Conservation (phyloP, 2,329 filamentous ascomycete genomes). For the Ophiostoma ips region DNA sequence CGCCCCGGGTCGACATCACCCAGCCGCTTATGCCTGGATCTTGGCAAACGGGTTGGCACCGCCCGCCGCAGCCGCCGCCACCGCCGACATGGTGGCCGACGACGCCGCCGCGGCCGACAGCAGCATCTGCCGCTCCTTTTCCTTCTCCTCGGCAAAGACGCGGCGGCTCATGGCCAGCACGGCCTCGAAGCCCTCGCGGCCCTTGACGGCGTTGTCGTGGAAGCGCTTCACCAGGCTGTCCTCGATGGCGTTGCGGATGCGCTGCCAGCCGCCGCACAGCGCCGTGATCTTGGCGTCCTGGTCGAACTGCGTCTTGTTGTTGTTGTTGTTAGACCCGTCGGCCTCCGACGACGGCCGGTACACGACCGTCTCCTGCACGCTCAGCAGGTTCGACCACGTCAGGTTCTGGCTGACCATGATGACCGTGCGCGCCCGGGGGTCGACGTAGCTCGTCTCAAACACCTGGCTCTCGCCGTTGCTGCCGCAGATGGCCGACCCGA, state of each 20-base stretch:
- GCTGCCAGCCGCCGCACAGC: constrained; percentile 91
- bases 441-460: constrained; percentile 92
- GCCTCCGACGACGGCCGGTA: constrained; percentile 48
- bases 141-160: constrained; percentile 81
- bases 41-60: constrained; percentile 12
- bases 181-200: constrained; percentile 86
- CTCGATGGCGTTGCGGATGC: constrained; percentile 92
- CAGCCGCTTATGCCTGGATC: background rate
- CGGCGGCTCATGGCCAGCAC: constrained; percentile 86
- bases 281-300: constrained; percentile 91
- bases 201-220: constrained; percentile 79
- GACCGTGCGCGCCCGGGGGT: constrained; percentile 68
- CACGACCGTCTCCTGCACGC: constrained; percentile 81
- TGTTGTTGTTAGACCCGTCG: constrained; percentile 14
- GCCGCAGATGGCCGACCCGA: constrained; percentile 47
- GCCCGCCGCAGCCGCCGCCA: constrained; percentile 11
- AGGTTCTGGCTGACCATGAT: constrained; percentile 96
- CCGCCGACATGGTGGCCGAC: constrained; percentile 12
- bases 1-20: constrained; percentile 4
- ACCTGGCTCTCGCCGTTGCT: constrained; percentile 62
- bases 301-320: constrained; percentile 58
- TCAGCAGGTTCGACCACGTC: constrained; percentile 81
- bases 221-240: constrained; percentile 78
- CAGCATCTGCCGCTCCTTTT: constrained; percentile 31
- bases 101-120: background rate